Evolutionary conservation across 2,329 filamentous ascomycete species (phyloP).

Genomic region (Cryphonectria japonica): DNA sequence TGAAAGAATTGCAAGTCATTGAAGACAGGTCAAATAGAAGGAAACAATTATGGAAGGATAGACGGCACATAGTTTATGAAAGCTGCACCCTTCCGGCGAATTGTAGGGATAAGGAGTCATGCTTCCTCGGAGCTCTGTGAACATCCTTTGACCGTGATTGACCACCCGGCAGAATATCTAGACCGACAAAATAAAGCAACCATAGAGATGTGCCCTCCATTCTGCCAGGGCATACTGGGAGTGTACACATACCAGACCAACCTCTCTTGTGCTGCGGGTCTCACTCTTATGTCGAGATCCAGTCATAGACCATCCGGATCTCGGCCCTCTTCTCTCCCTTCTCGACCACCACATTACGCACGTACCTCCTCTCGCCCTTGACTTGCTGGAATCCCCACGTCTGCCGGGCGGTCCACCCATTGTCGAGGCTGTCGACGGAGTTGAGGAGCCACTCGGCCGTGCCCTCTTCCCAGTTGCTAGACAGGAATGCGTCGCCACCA

Average conservation of each 20-base stretch:
- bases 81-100: background rate
- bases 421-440: slow-evolving; percentile 57
- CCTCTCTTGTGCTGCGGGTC: background rate
- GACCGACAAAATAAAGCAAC: background rate
- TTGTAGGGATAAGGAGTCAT: background rate
- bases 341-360: slow-evolving; percentile 56
- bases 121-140: background rate
- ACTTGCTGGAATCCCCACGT: slow-evolving; percentile 64
- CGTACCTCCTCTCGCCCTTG: slow-evolving; percentile 56
- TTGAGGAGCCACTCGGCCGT: slow-evolving; percentile 63
- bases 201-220: background rate
- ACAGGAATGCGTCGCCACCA: slow-evolving; percentile 57
- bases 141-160: background rate
- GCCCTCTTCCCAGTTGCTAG: slow-evolving; percentile 63
- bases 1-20: background rate
- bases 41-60: background rate
- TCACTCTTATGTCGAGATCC: slow-evolving; percentile 32
- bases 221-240: background rate
- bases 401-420: slow-evolving; percentile 60
- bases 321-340: slow-evolving; percentile 54
- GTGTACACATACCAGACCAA: background rate
- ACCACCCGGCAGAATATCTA: background rate
- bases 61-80: background rate
- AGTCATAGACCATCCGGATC: slow-evolving; percentile 63
- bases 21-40: background rate